Evolutionary conservation across 2,329 filamentous ascomycete species (phyloP), one percentile per base, ranked within the genome.

Genomic region (Coniosporium tulheliwenetii): DNA sequence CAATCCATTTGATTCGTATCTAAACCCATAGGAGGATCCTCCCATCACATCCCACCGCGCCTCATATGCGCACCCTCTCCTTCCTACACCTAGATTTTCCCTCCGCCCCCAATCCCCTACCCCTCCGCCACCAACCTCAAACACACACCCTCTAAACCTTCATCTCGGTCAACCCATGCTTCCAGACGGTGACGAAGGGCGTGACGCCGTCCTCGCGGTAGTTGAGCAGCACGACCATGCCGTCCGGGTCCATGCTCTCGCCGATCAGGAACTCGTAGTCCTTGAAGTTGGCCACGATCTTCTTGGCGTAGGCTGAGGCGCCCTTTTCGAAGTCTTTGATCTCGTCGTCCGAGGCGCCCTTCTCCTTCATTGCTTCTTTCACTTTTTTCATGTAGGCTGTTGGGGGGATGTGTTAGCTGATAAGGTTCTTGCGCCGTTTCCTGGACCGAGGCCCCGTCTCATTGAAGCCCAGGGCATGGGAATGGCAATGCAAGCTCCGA

Each of bases 151-250:
- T 47, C 57, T 89, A 98, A 53, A 96, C 86, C 84, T 98, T 96
- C 73, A 77, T 78, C 70, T 81, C 80, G 53, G 69, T 71, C 49
- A 96, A 67, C 59, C 89, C 91, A 69, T 95, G 82, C 78, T 96
- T 95, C 89, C 87, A 96, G 70, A 93, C 69, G 51, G 77, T 82
- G 55, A 93, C 72, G 61, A 75, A 98, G 45, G 91, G 91, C 42
- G 89, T 96, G 52, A 81, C 64, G 63, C 91, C 91, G 56, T 96
- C 91, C 64, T 94, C 87, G 56, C 91, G 89, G 77, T 94, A 98
- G 76, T 95, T 93, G 61, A 95, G 81, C 52, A 95, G 83, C 50
- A 87, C 72, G 55, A 94, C 72, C 91, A 95, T 93, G 71, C 81
- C 87, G 58, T 94, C 84, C 54, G 82, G 79, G 67, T 93, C 77